These are phyloP conservation scores for Aspergillus saccharolyticus DNA, from an alignment of 495 filamentous ascomycete species.

Conservation along the genomic window DNA sequence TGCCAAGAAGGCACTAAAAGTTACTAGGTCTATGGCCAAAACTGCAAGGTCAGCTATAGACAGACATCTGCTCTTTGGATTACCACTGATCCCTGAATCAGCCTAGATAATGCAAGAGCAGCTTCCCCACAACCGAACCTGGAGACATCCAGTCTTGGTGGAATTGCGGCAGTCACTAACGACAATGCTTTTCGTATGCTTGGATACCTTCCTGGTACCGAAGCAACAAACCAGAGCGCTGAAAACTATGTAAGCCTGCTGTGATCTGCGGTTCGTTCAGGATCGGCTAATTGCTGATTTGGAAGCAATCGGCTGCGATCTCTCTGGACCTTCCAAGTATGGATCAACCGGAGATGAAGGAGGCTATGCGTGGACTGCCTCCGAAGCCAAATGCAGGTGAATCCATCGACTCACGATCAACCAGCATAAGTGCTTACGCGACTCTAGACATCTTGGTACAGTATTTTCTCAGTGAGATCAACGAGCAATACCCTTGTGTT, in stretches of 20 bases:
- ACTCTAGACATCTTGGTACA: slow-evolving; percentile 44
- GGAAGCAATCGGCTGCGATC: background rate
- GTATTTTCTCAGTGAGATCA: slow-evolving; percentile 43
- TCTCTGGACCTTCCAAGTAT: background rate
- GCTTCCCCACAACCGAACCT: background rate
- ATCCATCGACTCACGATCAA: background rate
- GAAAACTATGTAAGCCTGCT: slow-evolving; percentile 8
- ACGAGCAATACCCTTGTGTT: slow-evolving; percentile 46
- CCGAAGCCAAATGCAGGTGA: slow-evolving; percentile 31
- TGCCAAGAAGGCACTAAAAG: slow-evolving; percentile 10
- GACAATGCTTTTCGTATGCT: slow-evolving; percentile 21
- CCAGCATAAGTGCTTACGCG: slow-evolving; percentile 5
- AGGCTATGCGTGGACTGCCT: slow-evolving; percentile 21
- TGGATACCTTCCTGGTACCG: slow-evolving; percentile 24
- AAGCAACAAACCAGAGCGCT: slow-evolving; percentile 9
- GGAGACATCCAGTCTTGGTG: background rate
- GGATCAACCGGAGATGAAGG: slow-evolving; percentile 21
- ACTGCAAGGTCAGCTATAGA: slow-evolving; percentile 14
- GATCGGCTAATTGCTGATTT: background rate
- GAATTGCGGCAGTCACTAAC: background rate
- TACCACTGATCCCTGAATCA: background rate
- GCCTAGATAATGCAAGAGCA: background rate
- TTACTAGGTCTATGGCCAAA: slow-evolving; percentile 1
- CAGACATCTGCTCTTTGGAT: background rate
- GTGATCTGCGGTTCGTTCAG: background rate